Evolutionary conservation across 2,329 filamentous ascomycete species (phyloP).

Genomic region (Parastagonospora avenae): DNA sequence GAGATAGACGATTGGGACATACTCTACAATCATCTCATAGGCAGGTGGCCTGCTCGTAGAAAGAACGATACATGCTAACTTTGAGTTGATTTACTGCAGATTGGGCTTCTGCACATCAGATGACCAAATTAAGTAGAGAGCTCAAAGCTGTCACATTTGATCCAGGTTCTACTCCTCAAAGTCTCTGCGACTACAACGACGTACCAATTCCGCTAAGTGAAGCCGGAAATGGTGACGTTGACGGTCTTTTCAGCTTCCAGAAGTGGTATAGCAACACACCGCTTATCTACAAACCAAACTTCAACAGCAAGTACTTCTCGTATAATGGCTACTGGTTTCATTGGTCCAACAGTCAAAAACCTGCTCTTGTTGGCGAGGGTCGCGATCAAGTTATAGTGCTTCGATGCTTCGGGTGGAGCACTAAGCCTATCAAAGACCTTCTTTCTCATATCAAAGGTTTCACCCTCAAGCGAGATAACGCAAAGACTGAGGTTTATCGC

Average conservation of each 20-base stretch:
- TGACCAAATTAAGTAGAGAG: slow-evolving; percentile 44
- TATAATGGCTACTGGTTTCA: slow-evolving; percentile 49
- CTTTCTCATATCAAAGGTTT: slow-evolving; percentile 53
- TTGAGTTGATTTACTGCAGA: no score
- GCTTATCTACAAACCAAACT: slow-evolving; percentile 56
- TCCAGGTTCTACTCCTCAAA: slow-evolving; percentile 32
- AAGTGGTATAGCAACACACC: slow-evolving; percentile 56
- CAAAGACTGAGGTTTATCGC: slow-evolving; percentile 51
- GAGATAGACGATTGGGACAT: no score
- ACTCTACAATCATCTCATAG: no score
- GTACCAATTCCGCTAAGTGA: slow-evolving; percentile 42
- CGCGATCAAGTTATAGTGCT: slow-evolving; percentile 53
- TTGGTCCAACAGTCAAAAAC: slow-evolving; percentile 46
- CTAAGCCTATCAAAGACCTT: slow-evolving; percentile 55
- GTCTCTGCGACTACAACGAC: slow-evolving; percentile 40
- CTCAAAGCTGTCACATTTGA: slow-evolving; percentile 49
- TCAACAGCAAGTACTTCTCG: slow-evolving; percentile 52
- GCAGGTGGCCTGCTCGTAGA: no score
- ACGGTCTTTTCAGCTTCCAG: slow-evolving; percentile 56
- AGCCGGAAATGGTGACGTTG: no score
- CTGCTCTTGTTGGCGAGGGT: slow-evolving; percentile 29
- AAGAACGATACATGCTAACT: no score
- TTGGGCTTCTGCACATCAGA: slow-evolving; percentile 51
- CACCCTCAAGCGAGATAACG: slow-evolving; percentile 49
- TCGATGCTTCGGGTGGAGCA: slow-evolving; percentile 55